Base-by-base conservation (phyloP, 139 green algal species). In the Haematococcus lacustris region DNA sequence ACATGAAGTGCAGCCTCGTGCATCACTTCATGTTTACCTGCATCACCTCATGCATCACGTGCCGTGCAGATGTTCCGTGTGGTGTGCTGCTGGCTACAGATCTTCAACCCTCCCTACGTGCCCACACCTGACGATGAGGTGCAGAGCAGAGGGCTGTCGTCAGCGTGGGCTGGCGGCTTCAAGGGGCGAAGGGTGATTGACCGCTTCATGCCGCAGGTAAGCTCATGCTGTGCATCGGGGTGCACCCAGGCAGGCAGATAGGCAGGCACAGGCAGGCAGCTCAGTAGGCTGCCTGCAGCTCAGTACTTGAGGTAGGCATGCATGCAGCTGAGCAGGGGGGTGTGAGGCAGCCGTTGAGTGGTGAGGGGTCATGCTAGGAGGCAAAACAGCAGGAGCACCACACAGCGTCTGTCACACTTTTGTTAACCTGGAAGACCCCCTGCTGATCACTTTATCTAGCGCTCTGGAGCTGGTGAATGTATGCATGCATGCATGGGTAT, bases 81-180 rank as follows among this genome's bases (percentile, higher is more conserved):
- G 30, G 3, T 64, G 23, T 35, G 9, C 35, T 39, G 21, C 41
- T 23, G 47, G 33, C 7, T 62, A 17, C 83, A 97, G 81, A 50
- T 98, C 26, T 98, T 98, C 81, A 99, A 99, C 76, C 95, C 95
- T 4, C 94, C 95, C 13, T 98, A 99, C 74, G 95, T 99, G 50
- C 90, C 90, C 0, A 98, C 95, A 1, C 93, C 92, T 23, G 85
- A 94, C 43, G 90, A 95, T 26, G 94, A 98, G 77, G 83, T 97
- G 25, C 60, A 51, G 0, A 39, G 38, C 2, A 65, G 67, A 1
- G 88, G 83, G 3, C 91, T 98, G 28, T 75, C 85, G 17, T 81
- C 82, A 0, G 90, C 93, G 2, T 98, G 94, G 94, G 93, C 93
- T 0, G 94, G 94, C 3, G 93, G 94, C 23, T 21, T 77, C 3